Base-by-base conservation (phyloP, 352 stramenopile species). In the Saprolegnia diclina region DNA sequence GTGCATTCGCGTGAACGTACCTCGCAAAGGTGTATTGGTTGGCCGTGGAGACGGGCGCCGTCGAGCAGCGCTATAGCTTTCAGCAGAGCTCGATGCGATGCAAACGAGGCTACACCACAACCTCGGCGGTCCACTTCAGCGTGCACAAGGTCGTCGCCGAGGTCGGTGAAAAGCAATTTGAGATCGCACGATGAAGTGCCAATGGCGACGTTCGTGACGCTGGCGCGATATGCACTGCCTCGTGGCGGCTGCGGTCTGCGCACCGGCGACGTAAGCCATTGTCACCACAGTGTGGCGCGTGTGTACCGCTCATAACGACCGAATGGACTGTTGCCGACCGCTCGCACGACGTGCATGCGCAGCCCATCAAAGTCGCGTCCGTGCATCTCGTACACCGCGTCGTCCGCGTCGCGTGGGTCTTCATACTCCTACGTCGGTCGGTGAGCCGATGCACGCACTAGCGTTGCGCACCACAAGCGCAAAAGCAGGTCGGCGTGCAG, bases 381-480 rank as follows among this genome's bases (percentile, higher is more conserved):
- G 56, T 91, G 87, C 56, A 93, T 75, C 65, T 91, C 83, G 54
- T 86, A 86, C 10, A 93, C 85, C 6, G 85, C 85, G 56, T 93
- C 85, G 29, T 88, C 77, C 0, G 85, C 83, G 48, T 93, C 85
- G 11, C 85, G 83, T 4, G 88, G 67, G 56, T 93, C 85, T 71
- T 91, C 85, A 65, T 84, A 91, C 29, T 85, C 76, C 84, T 92
- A 42, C 21, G 6, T 64, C 0, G 0, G 48, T 11, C 22, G 7
- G 3, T 42, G 6, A 13, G 5, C 56, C 18, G 1, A 64, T 19
- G 9, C 54, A 1, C 19, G 35, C 45, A 21, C 37, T 18, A 54
- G 22, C 22, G 22, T 26, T 21, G 13, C 79, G 54, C 46, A 90
- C 82, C 76, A 77, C 26, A 80, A 92, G 63, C 72, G 79, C 67